Evolutionary conservation across 1,284 basidiomycete genomes (phyloP).

Genomic region (Cutaneotrichosporon cavernicola): DNA sequence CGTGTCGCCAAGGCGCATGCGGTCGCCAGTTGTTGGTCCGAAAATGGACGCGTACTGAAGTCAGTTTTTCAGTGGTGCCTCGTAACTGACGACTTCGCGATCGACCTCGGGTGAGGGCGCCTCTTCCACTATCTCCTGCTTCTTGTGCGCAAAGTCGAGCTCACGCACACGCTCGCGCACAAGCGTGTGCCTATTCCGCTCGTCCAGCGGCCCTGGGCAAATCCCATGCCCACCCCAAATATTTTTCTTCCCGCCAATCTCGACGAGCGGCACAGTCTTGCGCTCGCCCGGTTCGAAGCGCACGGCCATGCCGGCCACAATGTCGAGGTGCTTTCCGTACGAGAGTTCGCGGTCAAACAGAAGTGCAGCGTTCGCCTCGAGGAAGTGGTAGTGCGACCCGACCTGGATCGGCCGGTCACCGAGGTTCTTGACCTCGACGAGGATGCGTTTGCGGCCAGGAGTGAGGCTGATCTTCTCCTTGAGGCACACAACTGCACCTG

Average conservation of each 20-base stretch:
- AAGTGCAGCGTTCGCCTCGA: conserved; percentile 81
- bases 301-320: conserved; percentile 86
- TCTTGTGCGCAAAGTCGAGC: conserved; percentile 46
- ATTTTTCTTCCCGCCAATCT: conserved; percentile 69
- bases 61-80: neutral
- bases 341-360: conserved; percentile 77
- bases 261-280: conserved; percentile 78
- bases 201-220: conserved; percentile 59
- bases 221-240: conserved; percentile 80
- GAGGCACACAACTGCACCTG: conserved; percentile 71
- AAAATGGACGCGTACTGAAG: conserved; percentile 78
- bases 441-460: conserved; percentile 65
- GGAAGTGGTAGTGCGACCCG: conserved; percentile 91
- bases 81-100: conserved; percentile 48
- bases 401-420: conserved; percentile 94
- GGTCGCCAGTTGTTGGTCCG: conserved; percentile 90
- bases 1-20: conserved; percentile 84
- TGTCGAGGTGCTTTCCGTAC: conserved; percentile 80
- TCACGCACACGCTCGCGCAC: conserved; percentile 25
- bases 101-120: conserved; percentile 43
- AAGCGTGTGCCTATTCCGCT: conserved; percentile 30
- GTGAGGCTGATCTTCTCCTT: conserved; percentile 74
- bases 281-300: conserved; percentile 93
- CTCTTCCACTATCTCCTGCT: conserved; percentile 38
- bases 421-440: conserved; percentile 80